Conservation (phyloP, 768 basidiomycete genomes). For the Russula lepida region DNA sequence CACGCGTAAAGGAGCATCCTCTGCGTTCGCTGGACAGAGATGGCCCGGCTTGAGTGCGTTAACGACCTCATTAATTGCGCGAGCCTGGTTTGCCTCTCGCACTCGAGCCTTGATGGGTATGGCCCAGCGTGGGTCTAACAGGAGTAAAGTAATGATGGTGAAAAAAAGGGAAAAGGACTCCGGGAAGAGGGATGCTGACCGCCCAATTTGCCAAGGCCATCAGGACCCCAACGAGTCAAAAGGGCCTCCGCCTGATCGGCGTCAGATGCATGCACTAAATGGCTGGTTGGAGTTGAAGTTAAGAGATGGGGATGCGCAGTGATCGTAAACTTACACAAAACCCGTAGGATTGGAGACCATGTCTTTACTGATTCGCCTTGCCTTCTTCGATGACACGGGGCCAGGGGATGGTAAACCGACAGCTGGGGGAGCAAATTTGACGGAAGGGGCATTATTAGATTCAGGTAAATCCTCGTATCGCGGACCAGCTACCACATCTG, state of each 20-base stretch:
- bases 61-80: conserved; percentile 70
- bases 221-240: conserved; percentile 81
- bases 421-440: conserved; percentile 19
- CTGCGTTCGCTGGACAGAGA: conserved; percentile 34
- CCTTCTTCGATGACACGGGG: conserved; percentile 36
- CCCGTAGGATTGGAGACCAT: conserved; percentile 80
- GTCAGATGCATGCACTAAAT: conserved; percentile 86
- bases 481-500: conserved; percentile 50
- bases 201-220: conserved; percentile 81
- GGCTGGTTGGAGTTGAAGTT: conserved; percentile 39
- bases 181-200: conserved; percentile 40
- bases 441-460: conserved; percentile 26
- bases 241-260: conserved; percentile 83
- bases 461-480: conserved; percentile 53
- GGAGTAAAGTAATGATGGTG: conserved; percentile 19
- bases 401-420: conserved; percentile 29
- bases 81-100: conserved; percentile 55
- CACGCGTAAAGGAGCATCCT: conserved; percentile 56
- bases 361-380: conserved; percentile 71
- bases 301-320: conserved; percentile 15
- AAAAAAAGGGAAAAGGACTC: conserved; percentile 3
- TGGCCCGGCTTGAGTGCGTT: conserved; percentile 56
- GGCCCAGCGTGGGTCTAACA: conserved; percentile 80
- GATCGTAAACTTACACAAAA: conserved; percentile 59
- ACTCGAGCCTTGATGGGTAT: conserved; percentile 77